Evolutionary conservation across 306 rosid species (phyloP), one percentile per base, ranked within the genome.

Genomic region (Lathyrus aphaca): DNA sequence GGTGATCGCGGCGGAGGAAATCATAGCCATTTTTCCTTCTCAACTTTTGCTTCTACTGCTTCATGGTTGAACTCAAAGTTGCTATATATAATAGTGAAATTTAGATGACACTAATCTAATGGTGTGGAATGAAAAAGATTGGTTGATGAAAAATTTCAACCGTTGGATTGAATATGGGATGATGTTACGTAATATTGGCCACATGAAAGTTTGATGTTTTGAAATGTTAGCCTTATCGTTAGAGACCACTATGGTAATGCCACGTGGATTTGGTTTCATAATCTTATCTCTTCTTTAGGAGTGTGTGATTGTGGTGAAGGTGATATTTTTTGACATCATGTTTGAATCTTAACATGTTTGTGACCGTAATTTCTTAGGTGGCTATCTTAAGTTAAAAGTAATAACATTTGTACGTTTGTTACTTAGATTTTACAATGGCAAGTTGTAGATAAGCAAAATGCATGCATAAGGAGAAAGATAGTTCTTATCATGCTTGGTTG

Each of bases 1-100:
- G 74, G 88, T 71, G 2, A 85, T 74, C 0, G 85, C 81, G 0
- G 95, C 80, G 45, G 96, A 80, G 0, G 94, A 80, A 19, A 90
- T 54, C 56, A 87, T 82, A 23, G 95, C 93, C 96, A 88, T 89
- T 55, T 46, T 35, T 45, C 25, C 59, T 70, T 63, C 71, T 67
- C 8, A 7, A 12, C 4, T 60, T 10, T 32, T 60, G 25, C 39
- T 68, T 51, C 60, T 19, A 46, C 51, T 71, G 75, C 78, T 51
- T 11, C 68, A 46, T 3, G 43, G 71, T 71, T 18, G 66, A 18
- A 3, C 68, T 59, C 59, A 10, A 32, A 25, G 56, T 66, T 25
- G 60, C 50, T 75, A 72, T 86, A 73, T 82, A 83, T 86, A 82
- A 65, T 46, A 56, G 75, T 49, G 16, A 9, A 21, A 44, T 35